Evolutionary conservation across 2,329 filamentous ascomycete genomes (phyloP).

Genomic region (Pestalotiopsis sp.): DNA sequence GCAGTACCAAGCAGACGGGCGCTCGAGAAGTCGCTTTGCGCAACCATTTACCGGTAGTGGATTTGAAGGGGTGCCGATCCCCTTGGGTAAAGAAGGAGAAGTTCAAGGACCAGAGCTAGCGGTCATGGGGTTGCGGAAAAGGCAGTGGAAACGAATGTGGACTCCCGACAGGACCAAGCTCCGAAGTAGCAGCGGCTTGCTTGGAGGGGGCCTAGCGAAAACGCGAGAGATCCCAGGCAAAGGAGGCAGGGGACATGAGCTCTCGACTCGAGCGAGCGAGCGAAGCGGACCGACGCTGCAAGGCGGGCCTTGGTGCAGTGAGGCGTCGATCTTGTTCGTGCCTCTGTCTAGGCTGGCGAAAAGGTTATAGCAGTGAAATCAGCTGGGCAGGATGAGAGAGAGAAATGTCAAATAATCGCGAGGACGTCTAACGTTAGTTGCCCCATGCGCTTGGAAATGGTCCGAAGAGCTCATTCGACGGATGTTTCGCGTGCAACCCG

Average conservation of each 20-base stretch:
- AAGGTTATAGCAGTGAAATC: background rate
- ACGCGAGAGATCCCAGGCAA: background rate
- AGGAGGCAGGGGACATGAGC: background rate
- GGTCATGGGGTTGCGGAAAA: constrained; percentile 1
- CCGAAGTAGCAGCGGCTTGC: constrained; percentile 8
- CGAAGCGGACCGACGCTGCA: background rate
- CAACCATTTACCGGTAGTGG: constrained; percentile 7
- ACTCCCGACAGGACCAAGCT: constrained; percentile 2
- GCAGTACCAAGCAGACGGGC: background rate
- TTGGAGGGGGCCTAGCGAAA: background rate
- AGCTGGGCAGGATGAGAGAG: background rate
- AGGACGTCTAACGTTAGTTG: background rate
- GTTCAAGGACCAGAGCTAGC: constrained; percentile 2
- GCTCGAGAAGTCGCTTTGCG: background rate
- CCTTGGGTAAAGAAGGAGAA: constrained; percentile 5
- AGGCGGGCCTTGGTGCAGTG: background rate
- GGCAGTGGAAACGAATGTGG: constrained; percentile 13
- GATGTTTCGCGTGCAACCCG: constrained; percentile 3
- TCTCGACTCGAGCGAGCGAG: background rate
- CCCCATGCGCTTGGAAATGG: background rate
- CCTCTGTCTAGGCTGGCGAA: background rate
- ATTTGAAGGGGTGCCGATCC: constrained; percentile 4
- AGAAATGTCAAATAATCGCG: background rate
- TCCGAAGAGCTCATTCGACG: constrained; percentile 1
- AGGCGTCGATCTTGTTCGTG: background rate